These are phyloP conservation scores for Royoungia palumana DNA, from an alignment of 768 basidiomycete genomes.

Conservation along the genomic window DNA sequence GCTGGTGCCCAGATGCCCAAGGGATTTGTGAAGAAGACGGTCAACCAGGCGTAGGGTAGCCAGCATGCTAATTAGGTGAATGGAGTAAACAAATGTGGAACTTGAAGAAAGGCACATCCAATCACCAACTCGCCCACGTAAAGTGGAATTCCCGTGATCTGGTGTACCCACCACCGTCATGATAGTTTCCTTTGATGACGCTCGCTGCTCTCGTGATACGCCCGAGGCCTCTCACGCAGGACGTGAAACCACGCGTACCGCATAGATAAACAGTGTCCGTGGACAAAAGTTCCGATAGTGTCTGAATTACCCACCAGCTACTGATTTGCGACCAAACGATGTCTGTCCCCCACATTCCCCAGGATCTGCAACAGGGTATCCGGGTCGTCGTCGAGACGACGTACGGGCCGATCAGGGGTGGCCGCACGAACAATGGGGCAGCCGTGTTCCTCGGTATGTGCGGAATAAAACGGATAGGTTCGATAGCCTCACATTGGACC, in stretches of 20 bases:
- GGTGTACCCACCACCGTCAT: not conserved
- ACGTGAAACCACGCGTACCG: not conserved
- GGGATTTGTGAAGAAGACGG: slow-evolving; percentile 28
- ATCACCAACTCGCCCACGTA: not conserved
- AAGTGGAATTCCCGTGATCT: not conserved
- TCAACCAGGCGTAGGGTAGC: slow-evolving; percentile 7
- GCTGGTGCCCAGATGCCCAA: slow-evolving; percentile 55
- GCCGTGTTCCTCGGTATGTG: slow-evolving; percentile 60
- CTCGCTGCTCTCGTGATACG: not conserved
- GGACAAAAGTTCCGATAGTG: not conserved
- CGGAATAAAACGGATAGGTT: no score
- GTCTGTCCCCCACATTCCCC: slow-evolving; percentile 44
- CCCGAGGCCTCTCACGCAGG: slow-evolving; percentile 6
- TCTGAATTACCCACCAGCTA: not conserved
- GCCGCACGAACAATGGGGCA: slow-evolving; percentile 56
- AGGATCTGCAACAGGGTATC: slow-evolving; percentile 47
- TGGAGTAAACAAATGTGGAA: no score
- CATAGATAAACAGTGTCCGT: slow-evolving; percentile 12
- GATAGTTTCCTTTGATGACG: slow-evolving; percentile 1
- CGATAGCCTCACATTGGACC: not conserved
- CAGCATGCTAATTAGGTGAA: not conserved
- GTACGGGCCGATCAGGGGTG: slow-evolving; percentile 56
- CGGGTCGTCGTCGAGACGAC: slow-evolving; percentile 51
- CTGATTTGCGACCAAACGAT: not conserved
- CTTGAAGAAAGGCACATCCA: no score